These are phyloP conservation scores for Setaria viridis DNA, from an alignment of 202 grass and related monocot genomes.

Conservation along the genomic window DNA sequence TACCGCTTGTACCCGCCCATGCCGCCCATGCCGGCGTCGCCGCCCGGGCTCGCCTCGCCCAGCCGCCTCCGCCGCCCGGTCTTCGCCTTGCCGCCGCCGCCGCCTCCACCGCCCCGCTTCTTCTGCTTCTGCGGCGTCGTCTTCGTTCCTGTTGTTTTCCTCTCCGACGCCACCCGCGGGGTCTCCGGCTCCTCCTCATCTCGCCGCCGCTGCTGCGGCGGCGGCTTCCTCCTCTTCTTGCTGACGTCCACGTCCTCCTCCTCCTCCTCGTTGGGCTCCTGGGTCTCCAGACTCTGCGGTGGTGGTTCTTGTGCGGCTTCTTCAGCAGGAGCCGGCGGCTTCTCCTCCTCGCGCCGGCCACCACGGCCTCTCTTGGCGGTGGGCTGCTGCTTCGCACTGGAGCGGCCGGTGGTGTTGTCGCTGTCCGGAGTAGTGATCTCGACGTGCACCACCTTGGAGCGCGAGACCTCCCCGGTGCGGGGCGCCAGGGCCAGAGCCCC, in stretches of 20 bases:
- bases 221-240: background rate
- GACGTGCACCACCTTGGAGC: constrained; percentile 13
- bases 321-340: background rate
- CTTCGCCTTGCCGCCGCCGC: background rate
- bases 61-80: background rate
- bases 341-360: background rate
- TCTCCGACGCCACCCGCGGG: constrained; percentile 27
- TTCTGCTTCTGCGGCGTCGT: background rate
- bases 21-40: constrained; percentile 47
- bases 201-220: background rate
- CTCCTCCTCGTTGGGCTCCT: constrained; percentile 25
- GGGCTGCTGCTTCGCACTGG: constrained; percentile 21
- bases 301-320: background rate
- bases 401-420: background rate
- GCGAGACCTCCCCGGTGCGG: constrained; percentile 15
- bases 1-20: constrained; percentile 79
- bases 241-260: background rate
- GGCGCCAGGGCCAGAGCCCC: no score
- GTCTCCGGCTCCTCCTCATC: constrained; percentile 15
- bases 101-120: background rate
- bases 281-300: constrained; percentile 31
- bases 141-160: background rate
- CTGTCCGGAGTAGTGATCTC: constrained; percentile 41
- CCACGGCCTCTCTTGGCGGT: constrained; percentile 1
- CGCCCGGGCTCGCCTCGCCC: background rate